phyloP scores from a whole-genome alignment of 257 asterid species.

The Solanum habrochaites region DNA sequence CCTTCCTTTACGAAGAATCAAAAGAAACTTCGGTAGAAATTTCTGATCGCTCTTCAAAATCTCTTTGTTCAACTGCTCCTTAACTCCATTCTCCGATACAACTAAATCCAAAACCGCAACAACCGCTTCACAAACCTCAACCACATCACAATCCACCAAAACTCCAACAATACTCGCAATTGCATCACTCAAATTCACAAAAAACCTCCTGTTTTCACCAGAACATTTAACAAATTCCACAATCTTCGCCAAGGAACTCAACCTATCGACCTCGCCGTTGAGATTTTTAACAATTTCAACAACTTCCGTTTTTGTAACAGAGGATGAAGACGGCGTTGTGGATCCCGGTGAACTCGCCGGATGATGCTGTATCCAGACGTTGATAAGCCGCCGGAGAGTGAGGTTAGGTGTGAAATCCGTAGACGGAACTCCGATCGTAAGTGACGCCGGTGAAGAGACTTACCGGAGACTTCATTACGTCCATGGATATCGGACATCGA shows the following conservation, averaged over 20 bases:
- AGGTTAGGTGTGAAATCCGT: constrained; percentile 69
- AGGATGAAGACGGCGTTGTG: constrained; percentile 12
- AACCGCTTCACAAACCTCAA: constrained; percentile 36
- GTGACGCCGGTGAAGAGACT: constrained; percentile 94
- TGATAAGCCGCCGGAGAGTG: constrained; percentile 86
- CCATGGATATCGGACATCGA: constrained; percentile 97
- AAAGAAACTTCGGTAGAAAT: constrained; percentile 25
- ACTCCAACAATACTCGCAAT: constrained; percentile 18
- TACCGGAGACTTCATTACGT: constrained; percentile 91
- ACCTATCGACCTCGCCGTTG: constrained; percentile 5
- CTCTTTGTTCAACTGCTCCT: constrained; percentile 25
- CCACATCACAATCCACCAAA: constrained; percentile 22
- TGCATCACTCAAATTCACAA: constrained; percentile 25
- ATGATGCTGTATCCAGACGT: constrained; percentile 49
- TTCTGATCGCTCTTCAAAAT: constrained; percentile 22
- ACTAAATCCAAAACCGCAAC: constrained; percentile 43
- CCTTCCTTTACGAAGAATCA: constrained; percentile 36
- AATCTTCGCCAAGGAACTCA: constrained; percentile 25
- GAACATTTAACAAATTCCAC: constrained; percentile 34
- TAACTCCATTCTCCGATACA: constrained; percentile 26
- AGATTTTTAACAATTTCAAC: constrained; percentile 16
- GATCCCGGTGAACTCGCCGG: constrained; percentile 3
- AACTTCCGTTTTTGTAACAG: constrained; percentile 26
- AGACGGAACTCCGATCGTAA: constrained; percentile 71
- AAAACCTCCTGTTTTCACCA: constrained; percentile 39